Conservation (phyloP, 1,284 basidiomycete species). For the Boletus calvinii region DNA sequence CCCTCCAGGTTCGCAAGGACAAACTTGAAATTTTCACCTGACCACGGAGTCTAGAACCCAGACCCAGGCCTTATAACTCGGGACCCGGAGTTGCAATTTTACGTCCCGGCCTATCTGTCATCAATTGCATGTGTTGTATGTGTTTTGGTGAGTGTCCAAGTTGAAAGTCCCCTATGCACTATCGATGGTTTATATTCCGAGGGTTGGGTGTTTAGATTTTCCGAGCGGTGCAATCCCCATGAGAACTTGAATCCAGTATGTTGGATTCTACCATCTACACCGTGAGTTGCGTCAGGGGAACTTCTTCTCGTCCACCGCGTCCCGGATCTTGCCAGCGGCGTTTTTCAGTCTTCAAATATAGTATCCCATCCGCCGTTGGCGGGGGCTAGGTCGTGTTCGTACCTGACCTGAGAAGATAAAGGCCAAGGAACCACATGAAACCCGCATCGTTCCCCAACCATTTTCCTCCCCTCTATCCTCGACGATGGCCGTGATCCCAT, state of each 20-base stretch:
- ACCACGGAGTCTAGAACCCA: background rate
- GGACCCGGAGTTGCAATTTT: background rate
- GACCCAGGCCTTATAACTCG: background rate
- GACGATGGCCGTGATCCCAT: constrained; percentile 21
- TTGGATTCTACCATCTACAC: background rate
- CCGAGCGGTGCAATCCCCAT: background rate
- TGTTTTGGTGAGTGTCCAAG: background rate
- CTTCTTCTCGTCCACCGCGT: background rate
- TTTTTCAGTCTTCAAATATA: background rate
- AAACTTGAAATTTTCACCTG: background rate
- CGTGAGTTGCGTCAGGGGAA: background rate
- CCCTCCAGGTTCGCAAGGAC: background rate
- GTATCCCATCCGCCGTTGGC: background rate
- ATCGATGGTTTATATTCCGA: background rate
- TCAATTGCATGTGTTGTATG: background rate
- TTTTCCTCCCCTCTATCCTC: background rate
- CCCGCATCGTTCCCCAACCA: background rate
- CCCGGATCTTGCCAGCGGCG: background rate
- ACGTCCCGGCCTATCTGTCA: background rate
- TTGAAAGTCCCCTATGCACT: background rate
- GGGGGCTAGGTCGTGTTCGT: background rate
- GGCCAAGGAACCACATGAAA: background rate
- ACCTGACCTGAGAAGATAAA: constrained; percentile 12
- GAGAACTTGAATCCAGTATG: background rate
- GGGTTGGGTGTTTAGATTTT: background rate